phyloP scores from a whole-genome alignment of 257 asterid species.

The Vinca minor region DNA sequence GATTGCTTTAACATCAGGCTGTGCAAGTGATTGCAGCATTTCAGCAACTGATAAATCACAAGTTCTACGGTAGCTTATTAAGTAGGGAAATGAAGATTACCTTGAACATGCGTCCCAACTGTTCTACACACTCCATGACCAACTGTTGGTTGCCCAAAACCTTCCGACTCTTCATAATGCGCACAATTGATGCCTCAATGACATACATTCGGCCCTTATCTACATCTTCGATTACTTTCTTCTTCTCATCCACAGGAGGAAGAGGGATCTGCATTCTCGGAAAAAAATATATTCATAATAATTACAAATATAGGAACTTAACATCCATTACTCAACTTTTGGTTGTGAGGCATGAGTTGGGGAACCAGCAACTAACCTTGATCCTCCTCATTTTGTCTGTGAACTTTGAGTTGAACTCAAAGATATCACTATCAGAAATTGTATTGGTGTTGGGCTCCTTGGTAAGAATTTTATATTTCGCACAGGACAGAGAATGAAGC shows the following conservation, averaged over 20 bases:
- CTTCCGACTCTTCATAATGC: conserved; percentile 97
- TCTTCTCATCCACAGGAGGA: conserved; percentile 98
- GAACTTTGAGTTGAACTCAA: conserved; percentile 86
- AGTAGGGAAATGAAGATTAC: conserved; percentile 26
- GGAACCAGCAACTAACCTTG: conserved; percentile 51
- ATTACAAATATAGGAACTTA: neutral
- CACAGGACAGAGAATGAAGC: conserved; percentile 98
- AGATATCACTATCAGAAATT: conserved; percentile 68
- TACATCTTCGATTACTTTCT: conserved; percentile 95
- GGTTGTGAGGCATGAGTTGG: neutral
- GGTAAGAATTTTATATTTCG: conserved; percentile 75
- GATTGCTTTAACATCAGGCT: conserved; percentile 98
- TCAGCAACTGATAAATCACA: neutral
- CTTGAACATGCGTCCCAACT: conserved; percentile 95
- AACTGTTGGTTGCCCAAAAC: conserved; percentile 92
- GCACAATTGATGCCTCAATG: conserved; percentile 94
- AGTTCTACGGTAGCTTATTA: too few species aligned
- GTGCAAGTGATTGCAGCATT: conserved; percentile 4
- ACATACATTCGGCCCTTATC: conserved; percentile 95
- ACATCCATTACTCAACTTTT: neutral
- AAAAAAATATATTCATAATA: too few species aligned
- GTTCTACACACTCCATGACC: conserved; percentile 95
- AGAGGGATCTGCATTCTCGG: conserved; percentile 87
- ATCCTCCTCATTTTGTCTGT: conserved; percentile 95
- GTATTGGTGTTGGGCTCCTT: conserved; percentile 91